These are phyloP conservation scores for Discostella stelligera DNA, from an alignment of 352 stramenopile genomes.

Conservation along the genomic window DNA sequence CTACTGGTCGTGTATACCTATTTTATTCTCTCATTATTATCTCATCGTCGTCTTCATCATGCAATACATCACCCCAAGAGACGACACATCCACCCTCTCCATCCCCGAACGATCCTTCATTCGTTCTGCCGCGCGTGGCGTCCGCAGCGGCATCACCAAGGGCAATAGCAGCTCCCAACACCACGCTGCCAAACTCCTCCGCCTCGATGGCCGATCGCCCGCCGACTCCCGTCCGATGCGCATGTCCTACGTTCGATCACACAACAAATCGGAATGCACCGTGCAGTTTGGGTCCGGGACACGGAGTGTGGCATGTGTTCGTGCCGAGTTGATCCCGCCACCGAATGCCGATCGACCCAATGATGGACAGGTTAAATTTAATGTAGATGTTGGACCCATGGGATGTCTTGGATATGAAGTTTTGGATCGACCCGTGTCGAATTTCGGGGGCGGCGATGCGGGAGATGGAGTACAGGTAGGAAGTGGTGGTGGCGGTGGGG, in stretches of 20 bases:
- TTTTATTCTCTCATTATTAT: no score
- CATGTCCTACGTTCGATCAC: slow-evolving; percentile 56
- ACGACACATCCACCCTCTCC: slow-evolving; percentile 47
- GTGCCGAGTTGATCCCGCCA: slow-evolving; percentile 58
- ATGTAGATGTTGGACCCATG: slow-evolving; percentile 73
- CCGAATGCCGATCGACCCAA: slow-evolving; percentile 64
- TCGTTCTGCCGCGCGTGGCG: slow-evolving; percentile 24
- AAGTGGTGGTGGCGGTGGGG: slow-evolving; percentile 1
- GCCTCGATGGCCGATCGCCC: slow-evolving; percentile 59
- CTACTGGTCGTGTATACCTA: no score
- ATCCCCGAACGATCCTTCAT: slow-evolving; percentile 36
- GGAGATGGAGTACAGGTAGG: slow-evolving; percentile 12
- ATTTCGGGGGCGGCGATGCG: slow-evolving; percentile 16
- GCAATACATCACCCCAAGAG: slow-evolving; percentile 33
- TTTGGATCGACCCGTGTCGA: slow-evolving; percentile 49
- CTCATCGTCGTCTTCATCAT: slow-evolving; percentile 4
- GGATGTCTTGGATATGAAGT: slow-evolving; percentile 64
- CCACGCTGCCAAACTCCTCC: slow-evolving; percentile 17
- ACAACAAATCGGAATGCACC: slow-evolving; percentile 65
- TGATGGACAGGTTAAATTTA: slow-evolving; percentile 69
- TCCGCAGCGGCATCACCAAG: neutral
- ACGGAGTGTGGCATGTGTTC: slow-evolving; percentile 43
- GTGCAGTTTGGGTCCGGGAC: slow-evolving; percentile 69
- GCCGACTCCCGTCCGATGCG: slow-evolving; percentile 59
- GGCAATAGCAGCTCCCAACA: neutral